Evolutionary conservation across 2,329 filamentous ascomycete genomes (phyloP).

Genomic region (Epichloe elymi): DNA sequence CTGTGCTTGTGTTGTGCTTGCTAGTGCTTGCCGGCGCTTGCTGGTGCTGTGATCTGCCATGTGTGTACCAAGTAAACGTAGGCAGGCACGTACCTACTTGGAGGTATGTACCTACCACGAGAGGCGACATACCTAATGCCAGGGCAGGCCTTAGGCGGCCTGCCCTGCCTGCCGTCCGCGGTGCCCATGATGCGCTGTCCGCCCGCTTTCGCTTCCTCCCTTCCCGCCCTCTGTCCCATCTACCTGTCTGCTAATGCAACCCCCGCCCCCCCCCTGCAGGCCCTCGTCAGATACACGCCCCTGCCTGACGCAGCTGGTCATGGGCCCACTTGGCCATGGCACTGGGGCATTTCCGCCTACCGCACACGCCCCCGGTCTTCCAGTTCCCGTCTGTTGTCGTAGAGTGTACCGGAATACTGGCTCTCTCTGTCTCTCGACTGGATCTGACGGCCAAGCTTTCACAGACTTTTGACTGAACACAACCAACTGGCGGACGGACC

Average conservation of each 20-base stretch:
- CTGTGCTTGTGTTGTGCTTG: neutral
- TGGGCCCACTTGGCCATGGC: no score
- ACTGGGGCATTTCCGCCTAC: no score
- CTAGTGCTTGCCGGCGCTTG: no score
- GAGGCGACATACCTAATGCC: no score
- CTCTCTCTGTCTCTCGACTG: neutral
- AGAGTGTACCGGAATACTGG: neutral
- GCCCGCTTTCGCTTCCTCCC: conserved; percentile 3
- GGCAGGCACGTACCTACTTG: no score
- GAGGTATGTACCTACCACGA: no score
- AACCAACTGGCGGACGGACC: neutral
- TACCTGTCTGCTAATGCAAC: conserved; percentile 4
- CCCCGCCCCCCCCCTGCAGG: neutral
- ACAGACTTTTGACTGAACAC: neutral
- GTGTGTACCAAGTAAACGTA: no score
- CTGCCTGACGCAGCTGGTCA: neutral
- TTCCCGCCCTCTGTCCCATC: conserved; percentile 4
- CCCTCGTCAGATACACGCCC: neutral
- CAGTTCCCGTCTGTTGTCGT: neutral
- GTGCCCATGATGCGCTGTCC: conserved; percentile 1
- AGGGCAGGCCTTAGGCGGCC: no score
- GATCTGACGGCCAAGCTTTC: neutral
- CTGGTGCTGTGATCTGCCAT: no score
- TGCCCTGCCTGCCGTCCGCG: neutral
- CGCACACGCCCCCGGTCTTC: neutral